Base-by-base conservation (phyloP, 768 basidiomycete genomes). In the Tephrocybe rancida region DNA sequence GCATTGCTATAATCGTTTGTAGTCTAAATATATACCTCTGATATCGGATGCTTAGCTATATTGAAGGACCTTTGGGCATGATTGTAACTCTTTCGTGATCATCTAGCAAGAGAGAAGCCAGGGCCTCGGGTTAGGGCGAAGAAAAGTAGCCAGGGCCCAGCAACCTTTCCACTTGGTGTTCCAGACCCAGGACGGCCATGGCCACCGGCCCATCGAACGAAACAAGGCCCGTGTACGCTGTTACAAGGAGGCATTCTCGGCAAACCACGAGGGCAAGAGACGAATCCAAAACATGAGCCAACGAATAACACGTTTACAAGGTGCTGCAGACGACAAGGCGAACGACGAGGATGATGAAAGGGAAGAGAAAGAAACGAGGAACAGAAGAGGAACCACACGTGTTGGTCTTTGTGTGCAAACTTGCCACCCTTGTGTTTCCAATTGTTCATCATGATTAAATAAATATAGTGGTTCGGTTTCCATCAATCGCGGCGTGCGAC, bases 391-490 rank as follows among this genome's bases (percentile, higher is more conserved):
- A 26, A 45, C 18, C 21, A 48, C 57, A 58, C 57, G 57, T 58
- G 57, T 51, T 13, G 35, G 18, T 16, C n/a, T 16, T 37, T 16
- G 35, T 37, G 8, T 37, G 35, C 14, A 13, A 9, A 9, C 4
- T 8, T 37, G 35, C 35, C 35, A 37, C 35, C 35, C 35, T 16
- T 37, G n/a, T 30, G 21, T 43, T 54, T 42, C 24, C 38, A 58
- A 58, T 58, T 55, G 57, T 58, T 51, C 48, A 52, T 44, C 52
- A 48, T 52, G 35, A 54, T 25, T 16, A 37, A 46, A 35, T 44
- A 51, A 50, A 58, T 50, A 53, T 54, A 52, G 41, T 43, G 5
- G 32, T 27, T 34, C 25, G 10, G 54, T 55, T 44, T 55, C 45
- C 54, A 58, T 58, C 32, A 54, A 25, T 37, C 29, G 24, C 43